Evolutionary conservation across 192 early-diverging fungal species (phyloP).

Genomic region (Dissophora globulifera): DNA sequence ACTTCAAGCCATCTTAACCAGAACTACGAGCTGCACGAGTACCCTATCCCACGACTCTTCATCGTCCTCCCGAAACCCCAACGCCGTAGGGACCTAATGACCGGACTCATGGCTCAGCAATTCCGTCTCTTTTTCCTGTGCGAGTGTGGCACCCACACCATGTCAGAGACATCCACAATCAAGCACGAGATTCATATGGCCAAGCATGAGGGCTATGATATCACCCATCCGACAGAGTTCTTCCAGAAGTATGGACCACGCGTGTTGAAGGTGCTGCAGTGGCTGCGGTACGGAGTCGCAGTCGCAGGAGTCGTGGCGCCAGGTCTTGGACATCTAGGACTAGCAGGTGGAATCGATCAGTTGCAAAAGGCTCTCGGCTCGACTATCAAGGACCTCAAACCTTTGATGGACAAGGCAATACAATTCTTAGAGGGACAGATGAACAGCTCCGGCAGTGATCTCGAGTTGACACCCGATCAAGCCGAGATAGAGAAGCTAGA

Average conservation of each 20-base stretch:
- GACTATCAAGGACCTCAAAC: neutral
- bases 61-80: too few relatives aligned
- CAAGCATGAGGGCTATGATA: slow-evolving; percentile 31
- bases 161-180: neutral
- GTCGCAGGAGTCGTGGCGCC: slow-evolving; percentile 8
- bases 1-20: too few relatives aligned
- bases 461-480: neutral
- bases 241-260: slow-evolving; percentile 17
- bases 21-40: too few relatives aligned
- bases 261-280: slow-evolving; percentile 14
- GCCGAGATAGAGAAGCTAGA: neutral
- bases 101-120: neutral
- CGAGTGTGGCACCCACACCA: slow-evolving; percentile 27
- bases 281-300: slow-evolving; percentile 16
- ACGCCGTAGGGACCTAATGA: neutral
- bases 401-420: slow-evolving; percentile 4
- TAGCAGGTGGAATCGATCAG: neutral
- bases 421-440: neutral
- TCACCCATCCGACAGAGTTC: slow-evolving; percentile 19
- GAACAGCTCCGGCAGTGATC: neutral
- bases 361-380: neutral
- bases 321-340: neutral
- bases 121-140: slow-evolving; percentile 30
- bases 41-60: too few relatives aligned
- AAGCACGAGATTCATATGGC: slow-evolving; percentile 18